Evolutionary conservation across 495 filamentous ascomycete species (phyloP), one percentile per base, ranked within the genome.

Genomic region (Penicillium herquei): DNA sequence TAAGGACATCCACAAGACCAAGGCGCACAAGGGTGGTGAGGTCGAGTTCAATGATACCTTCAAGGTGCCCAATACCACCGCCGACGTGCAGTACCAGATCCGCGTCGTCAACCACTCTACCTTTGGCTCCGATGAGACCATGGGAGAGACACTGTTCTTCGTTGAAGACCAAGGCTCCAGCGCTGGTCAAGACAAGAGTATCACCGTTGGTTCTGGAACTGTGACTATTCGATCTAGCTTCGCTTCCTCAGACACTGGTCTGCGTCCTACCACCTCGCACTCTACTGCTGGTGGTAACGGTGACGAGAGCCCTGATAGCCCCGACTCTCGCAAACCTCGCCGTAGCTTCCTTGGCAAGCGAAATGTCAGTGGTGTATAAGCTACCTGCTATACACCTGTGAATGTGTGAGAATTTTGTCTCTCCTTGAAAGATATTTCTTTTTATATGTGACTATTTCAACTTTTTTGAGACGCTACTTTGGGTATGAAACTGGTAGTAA

Each of bases 81-180:
- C 93, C 6, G 94, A 96, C 64, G 82, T 89, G 39, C 85, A 89
- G 67, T 98, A 96, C 76, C 86, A 89, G 68, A 65, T 99, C 46
- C 80, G 86, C 52, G 94, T 92, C 47, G 88, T 90, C 56, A 85
- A 89, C 63, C 89, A 96, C 66, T 81, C 87, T 57, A 88, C 87
- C 4, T 91, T 97, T 62, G 84, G 89, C 39, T 86, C 81, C 39
- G 92, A 96, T 62, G 84, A 87, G 42, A 78, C 84, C 31, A 77
- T 98, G 9, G 94, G 94, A 41, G 92, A 98, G 61, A 81, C 78
- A 0, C 58, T 87, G n/a, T 96, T 96, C 77, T 92, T 95, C 64
- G 86, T 98, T 12, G 89, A 89, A 52, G 92, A 98, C 63, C 86
- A 87, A 52, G 85, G 86, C 13, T 74, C 76, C 1, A 62, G 69